Evolutionary conservation across 2,329 filamentous ascomycete genomes (phyloP).

Genomic region (Hymenoscyphus occultus): DNA sequence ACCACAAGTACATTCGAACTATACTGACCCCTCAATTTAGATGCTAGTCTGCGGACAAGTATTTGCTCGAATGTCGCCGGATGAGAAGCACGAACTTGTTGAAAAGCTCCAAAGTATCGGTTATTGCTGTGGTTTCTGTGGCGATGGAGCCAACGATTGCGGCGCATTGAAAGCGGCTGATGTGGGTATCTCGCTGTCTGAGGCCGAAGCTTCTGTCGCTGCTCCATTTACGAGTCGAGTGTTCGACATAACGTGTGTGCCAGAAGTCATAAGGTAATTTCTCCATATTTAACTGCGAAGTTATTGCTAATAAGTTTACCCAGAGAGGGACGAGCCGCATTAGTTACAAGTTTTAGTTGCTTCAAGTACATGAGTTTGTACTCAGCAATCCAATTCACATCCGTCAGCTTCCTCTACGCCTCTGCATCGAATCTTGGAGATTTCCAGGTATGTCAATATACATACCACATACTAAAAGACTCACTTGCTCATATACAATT

Average conservation of each 20-base stretch:
- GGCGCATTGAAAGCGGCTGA: conserved; percentile 95
- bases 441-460: conserved; percentile 63
- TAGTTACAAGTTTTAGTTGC: conserved; percentile 98
- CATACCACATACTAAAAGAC: not conserved
- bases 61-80: conserved; percentile 97
- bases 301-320: conserved; percentile 17
- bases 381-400: conserved; percentile 98
- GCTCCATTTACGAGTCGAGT: conserved; percentile 93
- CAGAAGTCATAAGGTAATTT: conserved; percentile 75
- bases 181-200: conserved; percentile 93
- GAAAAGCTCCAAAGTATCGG: conserved; percentile 96
- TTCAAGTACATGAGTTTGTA: conserved; percentile 99
- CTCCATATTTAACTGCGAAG: not conserved
- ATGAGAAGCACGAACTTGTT: conserved; percentile 96
- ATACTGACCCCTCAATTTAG: conserved; percentile 40
- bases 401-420: conserved; percentile 93
- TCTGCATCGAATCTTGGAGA: conserved; percentile 92
- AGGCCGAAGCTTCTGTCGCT: conserved; percentile 97
- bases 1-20: not conserved
- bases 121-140: conserved; percentile 94
- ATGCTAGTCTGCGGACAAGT: conserved; percentile 92
- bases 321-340: conserved; percentile 83
- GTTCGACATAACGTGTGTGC: conserved; percentile 95
- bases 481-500: not conserved
- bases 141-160: conserved; percentile 96